A percentile compares a stretch with the other conserved stretches of the same genome.
Conservation (phyloP, 2,329 filamentous ascomycete species). For the Trichophyton simii region DNA sequence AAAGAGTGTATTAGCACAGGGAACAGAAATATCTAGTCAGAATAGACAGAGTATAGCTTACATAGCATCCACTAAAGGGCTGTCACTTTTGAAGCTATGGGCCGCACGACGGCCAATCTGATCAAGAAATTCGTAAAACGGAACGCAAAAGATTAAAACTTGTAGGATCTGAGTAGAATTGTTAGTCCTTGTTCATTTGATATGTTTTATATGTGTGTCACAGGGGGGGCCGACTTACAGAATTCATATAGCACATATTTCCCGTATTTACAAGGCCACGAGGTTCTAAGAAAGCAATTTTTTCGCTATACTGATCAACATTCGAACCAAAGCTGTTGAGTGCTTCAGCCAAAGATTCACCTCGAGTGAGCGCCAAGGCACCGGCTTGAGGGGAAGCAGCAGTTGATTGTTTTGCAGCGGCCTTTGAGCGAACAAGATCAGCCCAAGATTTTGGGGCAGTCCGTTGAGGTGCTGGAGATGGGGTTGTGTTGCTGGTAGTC, state of each 20-base stretch:
- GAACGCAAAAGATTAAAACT: conserved; percentile 83
- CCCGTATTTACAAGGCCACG: conserved; percentile 91
- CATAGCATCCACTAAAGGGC: conserved; percentile 88
- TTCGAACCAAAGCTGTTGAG: conserved; percentile 60
- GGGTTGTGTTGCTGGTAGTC: conserved; percentile 7
- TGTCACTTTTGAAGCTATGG: conserved; percentile 90
- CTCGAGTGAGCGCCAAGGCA: conserved; percentile 37
- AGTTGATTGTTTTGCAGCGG: conserved; percentile 23
- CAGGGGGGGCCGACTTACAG: conserved; percentile 48
- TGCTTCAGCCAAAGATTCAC: conserved; percentile 60
- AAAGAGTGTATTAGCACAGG: conserved; percentile 11
- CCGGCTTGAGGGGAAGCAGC: conserved; percentile 15
- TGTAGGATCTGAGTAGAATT: conserved; percentile 60
- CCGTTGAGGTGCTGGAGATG: conserved; percentile 31
- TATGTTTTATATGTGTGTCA: background rate
- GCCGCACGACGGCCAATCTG: conserved; percentile 70
- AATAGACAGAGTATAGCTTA: conserved; percentile 36
- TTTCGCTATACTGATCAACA: conserved; percentile 43
- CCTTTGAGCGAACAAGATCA: conserved; percentile 49
- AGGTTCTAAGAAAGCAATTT: conserved; percentile 76
- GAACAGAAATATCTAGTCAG: background rate
- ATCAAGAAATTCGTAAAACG: conserved; percentile 89
- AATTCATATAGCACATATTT: conserved; percentile 99
- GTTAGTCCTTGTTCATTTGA: conserved; percentile 16
- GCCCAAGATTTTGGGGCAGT: conserved; percentile 55